Evolutionary conservation across 1,139 yeast genomes (phyloP).

Genomic region (Tardiomyces digboiensis): DNA sequence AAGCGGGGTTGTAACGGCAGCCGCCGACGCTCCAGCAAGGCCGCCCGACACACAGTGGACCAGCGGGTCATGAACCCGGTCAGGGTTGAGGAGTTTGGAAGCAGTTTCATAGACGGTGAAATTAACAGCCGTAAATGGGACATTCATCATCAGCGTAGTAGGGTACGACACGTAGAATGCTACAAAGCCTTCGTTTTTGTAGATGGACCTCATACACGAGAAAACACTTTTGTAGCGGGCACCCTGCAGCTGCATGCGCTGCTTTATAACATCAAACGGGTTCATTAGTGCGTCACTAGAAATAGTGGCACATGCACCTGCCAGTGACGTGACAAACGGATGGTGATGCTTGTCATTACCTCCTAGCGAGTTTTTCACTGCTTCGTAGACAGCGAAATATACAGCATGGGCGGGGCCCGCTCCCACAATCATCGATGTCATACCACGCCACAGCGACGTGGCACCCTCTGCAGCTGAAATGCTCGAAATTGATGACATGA

Average conservation of each 20-base stretch:
- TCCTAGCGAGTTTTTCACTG: constrained; percentile 51
- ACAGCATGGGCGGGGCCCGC: constrained; percentile 99
- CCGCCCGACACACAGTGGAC: constrained; percentile 94
- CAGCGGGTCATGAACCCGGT: constrained; percentile 74
- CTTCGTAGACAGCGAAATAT: constrained; percentile 93
- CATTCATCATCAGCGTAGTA: constrained; percentile 84
- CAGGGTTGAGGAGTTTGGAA: constrained; percentile 70
- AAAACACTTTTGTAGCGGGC: constrained; percentile 23
- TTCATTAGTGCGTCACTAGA: constrained; percentile 96
- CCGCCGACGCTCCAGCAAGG: constrained; percentile 91
- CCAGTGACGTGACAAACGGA: constrained; percentile 73
- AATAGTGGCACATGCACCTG: constrained; percentile 92
- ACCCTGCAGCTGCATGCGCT: constrained; percentile 55
- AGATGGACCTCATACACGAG: constrained; percentile 38
- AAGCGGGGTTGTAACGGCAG: constrained; percentile 92
- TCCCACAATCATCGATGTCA: constrained; percentile 85
- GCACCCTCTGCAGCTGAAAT: constrained; percentile 91
- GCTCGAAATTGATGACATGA: constrained; percentile 54
- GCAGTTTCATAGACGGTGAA: constrained; percentile 89
- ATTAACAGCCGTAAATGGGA: constrained; percentile 93
- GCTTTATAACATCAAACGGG: constrained; percentile 94
- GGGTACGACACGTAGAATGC: constrained; percentile 94
- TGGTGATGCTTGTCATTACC: constrained; percentile 47
- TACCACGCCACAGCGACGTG: constrained; percentile 87
- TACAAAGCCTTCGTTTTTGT: constrained; percentile 63